Base-by-base conservation (phyloP, 2,329 filamentous ascomycete species). In the Chalaropsis thielavioides region DNA sequence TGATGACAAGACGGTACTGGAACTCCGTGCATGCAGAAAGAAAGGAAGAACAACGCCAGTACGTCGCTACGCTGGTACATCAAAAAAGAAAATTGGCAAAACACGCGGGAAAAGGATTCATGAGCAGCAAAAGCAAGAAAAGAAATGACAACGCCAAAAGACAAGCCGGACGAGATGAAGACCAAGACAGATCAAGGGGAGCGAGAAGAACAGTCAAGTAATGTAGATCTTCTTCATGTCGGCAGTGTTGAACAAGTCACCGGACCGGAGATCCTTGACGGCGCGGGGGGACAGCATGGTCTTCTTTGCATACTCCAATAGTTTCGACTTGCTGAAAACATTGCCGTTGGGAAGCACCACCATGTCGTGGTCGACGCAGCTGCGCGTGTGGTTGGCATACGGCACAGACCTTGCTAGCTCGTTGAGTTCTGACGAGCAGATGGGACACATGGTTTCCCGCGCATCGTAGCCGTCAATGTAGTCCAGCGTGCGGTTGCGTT, bases 351-450 rank as follows among this genome's bases (percentile, higher is more conserved):
- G 94, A 65, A 99, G 76, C 54, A 97, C 82, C 22, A 95, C 82
- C 0, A 94, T 82, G 72, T 97, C 92, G 58, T 84, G 85, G 72
- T 96, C 92, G 38, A 97, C 90, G 68, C 90, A 89, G 72, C 90
- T 96, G 79, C 95, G 95, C 38, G 88, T 92, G 74, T 99, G 94
- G 72, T 96, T 89, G 2, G 94, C 94, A 71, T 97, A 97, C 0
- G 94, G 94, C 56, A 99, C 89, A 70, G 87, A 86, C 62, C 87
- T 81, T 1, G 94, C 92, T 41, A 99, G 82, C 71, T 92, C 89
- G 74, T 97, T 97, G 65, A 99, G 83, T 75, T 99, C 94, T 0
- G 88, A 94, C 60, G 88, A 94, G 78, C 94, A 99, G 72, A 99
- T 97, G 2, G 94, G 94, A 71, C 94, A 99, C 51, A 97, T 85